These are phyloP conservation scores for Bipolaris zeicola DNA, from an alignment of 2,329 filamentous ascomycete species.

Conservation along the genomic window DNA sequence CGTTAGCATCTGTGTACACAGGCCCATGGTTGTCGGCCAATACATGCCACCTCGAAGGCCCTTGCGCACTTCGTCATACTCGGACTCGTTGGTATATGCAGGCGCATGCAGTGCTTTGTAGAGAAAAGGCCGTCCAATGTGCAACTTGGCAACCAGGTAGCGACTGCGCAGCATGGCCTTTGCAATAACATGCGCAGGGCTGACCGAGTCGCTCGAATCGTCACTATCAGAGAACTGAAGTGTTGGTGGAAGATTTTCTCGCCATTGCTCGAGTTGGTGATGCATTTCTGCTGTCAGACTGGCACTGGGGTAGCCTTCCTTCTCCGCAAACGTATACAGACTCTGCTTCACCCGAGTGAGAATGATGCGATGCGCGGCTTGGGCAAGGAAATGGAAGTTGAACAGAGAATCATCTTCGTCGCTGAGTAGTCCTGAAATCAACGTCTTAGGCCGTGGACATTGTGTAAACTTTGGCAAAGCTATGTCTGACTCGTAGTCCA, in stretches of 20 bases:
- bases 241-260: slow-evolving; percentile 55
- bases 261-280: slow-evolving; percentile 63
- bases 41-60: slow-evolving; percentile 43
- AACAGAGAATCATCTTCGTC: slow-evolving; percentile 60
- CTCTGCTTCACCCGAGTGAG: slow-evolving; percentile 60
- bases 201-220: slow-evolving; percentile 33
- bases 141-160: slow-evolving; percentile 47
- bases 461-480: slow-evolving; percentile 60
- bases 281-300: slow-evolving; percentile 58
- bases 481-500: slow-evolving; percentile 58
- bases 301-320: slow-evolving; percentile 50
- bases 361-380: slow-evolving; percentile 62
- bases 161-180: slow-evolving; percentile 48
- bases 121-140: slow-evolving; percentile 46
- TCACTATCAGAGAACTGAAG: slow-evolving; percentile 54
- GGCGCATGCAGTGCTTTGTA: slow-evolving; percentile 48
- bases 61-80: slow-evolving; percentile 39
- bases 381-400: slow-evolving; percentile 63
- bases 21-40: slow-evolving; percentile 46
- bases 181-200: slow-evolving; percentile 46
- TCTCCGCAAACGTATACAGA: slow-evolving; percentile 56
- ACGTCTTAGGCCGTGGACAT: slow-evolving; percentile 48
- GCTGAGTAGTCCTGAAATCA: slow-evolving; percentile 40
- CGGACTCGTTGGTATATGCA: slow-evolving; percentile 34
- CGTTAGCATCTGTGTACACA: slow-evolving; percentile 45